Conservation (phyloP, 352 stramenopile species). For the Phytophthora pinifolia region DNA sequence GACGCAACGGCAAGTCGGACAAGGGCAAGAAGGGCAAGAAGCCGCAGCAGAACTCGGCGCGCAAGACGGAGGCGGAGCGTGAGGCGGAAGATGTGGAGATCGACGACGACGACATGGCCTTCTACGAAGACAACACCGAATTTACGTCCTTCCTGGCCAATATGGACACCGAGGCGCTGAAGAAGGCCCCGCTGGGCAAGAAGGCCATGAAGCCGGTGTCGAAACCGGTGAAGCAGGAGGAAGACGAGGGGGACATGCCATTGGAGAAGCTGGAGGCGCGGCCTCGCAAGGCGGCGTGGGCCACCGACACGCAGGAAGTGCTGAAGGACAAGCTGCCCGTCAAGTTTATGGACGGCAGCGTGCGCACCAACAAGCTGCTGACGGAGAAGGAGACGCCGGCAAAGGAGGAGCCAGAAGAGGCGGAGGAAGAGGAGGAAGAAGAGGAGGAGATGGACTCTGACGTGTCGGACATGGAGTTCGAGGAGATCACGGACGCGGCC, state of each 20-base stretch:
- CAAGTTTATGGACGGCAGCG: conserved; percentile 86
- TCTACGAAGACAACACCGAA: conserved; percentile 71
- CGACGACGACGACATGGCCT: conserved; percentile 77
- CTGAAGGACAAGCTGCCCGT: conserved; percentile 76
- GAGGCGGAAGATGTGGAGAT: conserved; percentile 66
- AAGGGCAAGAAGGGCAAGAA: conserved; percentile 41
- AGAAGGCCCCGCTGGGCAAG: conserved; percentile 39
- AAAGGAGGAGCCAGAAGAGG: conserved; percentile 24
- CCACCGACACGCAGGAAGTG: conserved; percentile 56
- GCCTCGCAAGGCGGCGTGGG: conserved; percentile 62
- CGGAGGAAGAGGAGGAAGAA: conserved; percentile 36
- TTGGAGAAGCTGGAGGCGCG: conserved; percentile 79
- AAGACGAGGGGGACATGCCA: conserved; percentile 44
- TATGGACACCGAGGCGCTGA: conserved; percentile 76
- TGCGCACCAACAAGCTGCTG: conserved; percentile 75
- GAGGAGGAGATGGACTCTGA: conserved; percentile 60
- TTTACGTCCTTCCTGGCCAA: conserved; percentile 77
- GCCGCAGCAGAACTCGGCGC: conserved; percentile 18
- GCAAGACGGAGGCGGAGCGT: conserved; percentile 7
- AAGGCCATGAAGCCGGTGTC: conserved; percentile 40
- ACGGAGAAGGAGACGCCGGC: conserved; percentile 37
- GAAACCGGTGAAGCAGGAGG: conserved; percentile 28
- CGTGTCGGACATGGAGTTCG: conserved; percentile 83
- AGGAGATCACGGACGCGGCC: conserved; percentile 52
- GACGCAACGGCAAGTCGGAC: conserved; percentile 4